These are phyloP conservation scores for Lentinula guzmanii DNA, from an alignment of 768 basidiomycete genomes.

Conservation along the genomic window DNA sequence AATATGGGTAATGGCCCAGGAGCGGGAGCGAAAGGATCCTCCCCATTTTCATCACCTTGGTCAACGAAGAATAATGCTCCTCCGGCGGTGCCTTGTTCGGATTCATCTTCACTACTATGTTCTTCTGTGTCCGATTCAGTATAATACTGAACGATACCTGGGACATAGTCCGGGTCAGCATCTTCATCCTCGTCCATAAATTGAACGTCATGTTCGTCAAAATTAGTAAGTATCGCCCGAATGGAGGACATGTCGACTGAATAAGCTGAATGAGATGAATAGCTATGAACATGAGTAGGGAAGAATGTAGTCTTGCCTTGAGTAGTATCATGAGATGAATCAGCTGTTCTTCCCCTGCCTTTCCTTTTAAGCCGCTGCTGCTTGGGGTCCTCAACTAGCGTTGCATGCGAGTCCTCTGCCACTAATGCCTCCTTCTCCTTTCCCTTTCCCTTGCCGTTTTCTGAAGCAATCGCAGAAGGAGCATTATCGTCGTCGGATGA, in stretches of 20 bases:
- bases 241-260: neutral
- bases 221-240: neutral
- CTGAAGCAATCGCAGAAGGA: neutral
- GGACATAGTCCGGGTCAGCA: slow-evolving; percentile 11
- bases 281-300: neutral
- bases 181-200: slow-evolving; percentile 6
- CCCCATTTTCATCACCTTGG: slow-evolving; percentile 10
- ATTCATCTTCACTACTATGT: slow-evolving; percentile 10
- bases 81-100: slow-evolving; percentile 9
- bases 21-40: neutral
- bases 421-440: neutral
- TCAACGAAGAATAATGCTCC: neutral
- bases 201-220: slow-evolving; percentile 8
- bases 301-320: neutral
- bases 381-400: neutral
- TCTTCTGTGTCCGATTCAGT: neutral
- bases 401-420: neutral
- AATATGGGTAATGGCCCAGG: neutral
- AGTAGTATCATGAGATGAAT: neutral
- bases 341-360: neutral
- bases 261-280: neutral
- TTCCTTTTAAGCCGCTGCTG: neutral
- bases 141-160: neutral
- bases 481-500: slow-evolving; percentile 12
- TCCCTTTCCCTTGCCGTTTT: neutral